These are phyloP conservation scores for Eucalyptus guilfoylei DNA, from an alignment of 345 rosid species.

Conservation along the genomic window DNA sequence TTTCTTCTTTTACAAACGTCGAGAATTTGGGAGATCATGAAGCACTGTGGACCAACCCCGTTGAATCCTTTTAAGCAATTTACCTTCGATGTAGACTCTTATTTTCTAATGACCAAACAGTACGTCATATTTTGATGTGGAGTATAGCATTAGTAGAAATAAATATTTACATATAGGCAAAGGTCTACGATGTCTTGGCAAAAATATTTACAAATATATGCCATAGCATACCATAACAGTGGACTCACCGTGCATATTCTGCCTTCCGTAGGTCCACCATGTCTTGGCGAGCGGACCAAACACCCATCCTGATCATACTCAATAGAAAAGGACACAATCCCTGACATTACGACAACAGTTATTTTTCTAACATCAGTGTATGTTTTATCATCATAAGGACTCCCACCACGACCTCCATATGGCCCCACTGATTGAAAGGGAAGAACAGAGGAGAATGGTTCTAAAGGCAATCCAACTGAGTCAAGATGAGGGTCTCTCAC, in stretches of 20 bases:
- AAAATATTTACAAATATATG: no score
- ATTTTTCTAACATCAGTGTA: background rate
- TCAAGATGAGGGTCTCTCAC: background rate
- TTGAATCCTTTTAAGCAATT: background rate
- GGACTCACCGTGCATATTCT: background rate
- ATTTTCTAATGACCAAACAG: background rate
- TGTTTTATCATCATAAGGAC: background rate
- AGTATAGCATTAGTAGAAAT: background rate
- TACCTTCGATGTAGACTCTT: background rate
- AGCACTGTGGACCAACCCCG: background rate
- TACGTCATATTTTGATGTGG: background rate
- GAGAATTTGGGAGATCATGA: background rate
- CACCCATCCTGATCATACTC: background rate
- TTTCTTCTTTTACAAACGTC: background rate
- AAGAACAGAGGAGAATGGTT: background rate
- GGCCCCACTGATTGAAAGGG: background rate
- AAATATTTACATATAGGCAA: background rate
- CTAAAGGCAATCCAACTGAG: background rate
- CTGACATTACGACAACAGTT: background rate
- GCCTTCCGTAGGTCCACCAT: background rate
- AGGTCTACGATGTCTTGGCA: background rate
- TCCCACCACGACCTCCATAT: rapidly evolving
- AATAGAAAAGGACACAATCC: background rate
- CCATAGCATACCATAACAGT: background rate
- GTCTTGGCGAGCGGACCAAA: background rate